Base-by-base conservation (phyloP, 306 rosid species). In the Astragalus glycyphyllos region DNA sequence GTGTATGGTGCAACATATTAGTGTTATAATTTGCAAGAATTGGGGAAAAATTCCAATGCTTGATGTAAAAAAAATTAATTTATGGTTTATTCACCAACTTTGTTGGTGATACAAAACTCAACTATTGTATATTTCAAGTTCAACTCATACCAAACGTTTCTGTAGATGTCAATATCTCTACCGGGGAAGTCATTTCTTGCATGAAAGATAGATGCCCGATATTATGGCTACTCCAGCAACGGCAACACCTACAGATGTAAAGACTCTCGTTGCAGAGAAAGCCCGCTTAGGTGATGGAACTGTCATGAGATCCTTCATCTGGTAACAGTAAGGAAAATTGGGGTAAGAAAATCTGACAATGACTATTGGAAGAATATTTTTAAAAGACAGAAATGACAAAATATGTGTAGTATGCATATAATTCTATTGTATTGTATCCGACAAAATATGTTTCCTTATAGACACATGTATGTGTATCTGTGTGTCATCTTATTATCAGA, bases 241-340 rank as follows among this genome's bases (percentile, higher is more conserved):
- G 0, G 85, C 91, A 65, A 84, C 84, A 29, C 92, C 92, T 0
- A 81, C 47, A 9, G 89, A 80, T 44, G 84, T 79, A 4, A 89
- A 41, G 32, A 94, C 58, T 74, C 45, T 87, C 20, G 47, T n/a
- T 1, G 80, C 66, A n/a, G 95, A 78, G 47, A 80, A 1, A 32
- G 45, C 68, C 8, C 80, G 76, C 66, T 73, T 76, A 10, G 80
- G 79, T 11, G 87, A 68, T 8, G 94, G 97, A 79, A 84, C 32
- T 75, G 71, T 83, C 88, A 89, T 35, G 50, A 94, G 91, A 77
- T 94, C 97, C 70, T 67, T 87, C 74, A 89, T 74, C 99, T 94
- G 86, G 67, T 12, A 77, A 65, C 11, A 32, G 16, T 0, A 58
- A 14, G 42, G 60, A 5, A 55, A 53, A 61, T 12, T 58, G 14